Base-by-base conservation (phyloP, 768 basidiomycete genomes). In the Pisolithus marmoratus region DNA sequence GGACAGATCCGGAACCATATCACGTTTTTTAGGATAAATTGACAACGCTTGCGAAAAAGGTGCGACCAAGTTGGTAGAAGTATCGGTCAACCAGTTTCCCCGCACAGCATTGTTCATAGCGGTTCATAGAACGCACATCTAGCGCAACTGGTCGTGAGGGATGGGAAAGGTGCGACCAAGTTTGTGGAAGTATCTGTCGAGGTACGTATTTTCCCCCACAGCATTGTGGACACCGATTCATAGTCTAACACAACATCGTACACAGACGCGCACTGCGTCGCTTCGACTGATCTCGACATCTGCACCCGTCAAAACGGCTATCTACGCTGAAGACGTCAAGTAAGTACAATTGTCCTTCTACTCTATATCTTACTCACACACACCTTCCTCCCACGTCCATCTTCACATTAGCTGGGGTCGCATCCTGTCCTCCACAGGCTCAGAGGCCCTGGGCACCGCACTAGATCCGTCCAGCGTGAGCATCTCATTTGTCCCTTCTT, bases 81-180 rank as follows among this genome's bases (percentile, higher is more conserved):
- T n/a, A n/a, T n/a, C n/a, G n/a, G n/a, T n/a, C n/a, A n/a, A n/a
- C n/a, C n/a, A n/a, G n/a, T n/a, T n/a, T n/a, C n/a, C n/a, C n/a
- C n/a, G n/a, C n/a, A n/a, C n/a, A n/a, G n/a, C n/a, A n/a, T n/a
- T n/a, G n/a, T n/a, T n/a, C n/a, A n/a, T n/a, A n/a, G n/a, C n/a
- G n/a, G n/a, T n/a, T n/a, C n/a, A n/a, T n/a, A n/a, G n/a, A n/a
- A n/a, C n/a, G n/a, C 83, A 31, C 94, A 97, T 52, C 75, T 99
- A 8, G 96, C 96, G 0, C 81, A 96, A 69, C 73, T 98, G 48
- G 91, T 99, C n/a, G 96, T 98, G 2, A 72, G 94, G 44, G 96
- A 98, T 59, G 96, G 96, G 5, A 96, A 99, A 66, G 96, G 96
- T 4, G 95, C 96, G 0, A 96, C 94, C 22, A 99, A 99, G 66